These are phyloP conservation scores for Clarireedia homoeocarpa DNA, from an alignment of 2,329 filamentous ascomycete species.

Conservation along the genomic window DNA sequence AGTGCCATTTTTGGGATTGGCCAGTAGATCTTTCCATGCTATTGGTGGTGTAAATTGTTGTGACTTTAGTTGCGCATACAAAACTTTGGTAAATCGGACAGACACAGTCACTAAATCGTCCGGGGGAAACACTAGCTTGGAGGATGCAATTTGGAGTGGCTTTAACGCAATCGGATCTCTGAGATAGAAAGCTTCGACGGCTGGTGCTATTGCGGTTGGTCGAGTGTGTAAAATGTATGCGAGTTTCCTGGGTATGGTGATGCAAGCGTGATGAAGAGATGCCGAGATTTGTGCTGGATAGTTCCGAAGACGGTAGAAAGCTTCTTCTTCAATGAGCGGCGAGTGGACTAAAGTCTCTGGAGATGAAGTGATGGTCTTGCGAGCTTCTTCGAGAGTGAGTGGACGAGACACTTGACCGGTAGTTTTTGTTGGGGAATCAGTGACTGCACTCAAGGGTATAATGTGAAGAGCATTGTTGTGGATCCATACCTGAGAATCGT, in stretches of 20 bases:
- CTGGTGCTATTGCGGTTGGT: constrained; percentile 71
- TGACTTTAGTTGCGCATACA: constrained; percentile 84
- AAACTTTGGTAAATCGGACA: constrained; percentile 75
- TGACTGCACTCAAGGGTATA: constrained; percentile 47
- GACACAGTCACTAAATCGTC: constrained; percentile 73
- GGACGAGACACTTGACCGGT: constrained; percentile 31
- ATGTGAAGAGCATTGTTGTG: constrained; percentile 68
- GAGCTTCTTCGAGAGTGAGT: constrained; percentile 58
- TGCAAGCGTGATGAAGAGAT: constrained; percentile 67
- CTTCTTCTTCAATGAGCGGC: constrained; percentile 71
- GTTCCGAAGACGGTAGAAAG: constrained; percentile 79
- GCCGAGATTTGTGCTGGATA: constrained; percentile 70
- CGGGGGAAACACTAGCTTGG: constrained; percentile 59
- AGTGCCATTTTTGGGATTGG: constrained; percentile 24
- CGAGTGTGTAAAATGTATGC: constrained; percentile 71
- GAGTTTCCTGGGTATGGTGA: constrained; percentile 72
- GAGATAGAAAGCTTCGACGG: constrained; percentile 86
- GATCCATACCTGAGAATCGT: constrained; percentile 62
- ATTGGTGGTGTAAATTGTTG: constrained; percentile 69
- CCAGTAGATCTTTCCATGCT: constrained; percentile 38
- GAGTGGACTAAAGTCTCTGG: constrained; percentile 60
- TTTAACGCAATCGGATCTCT: constrained; percentile 73
- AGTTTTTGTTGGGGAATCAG: constrained; percentile 30
- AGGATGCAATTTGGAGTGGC: constrained; percentile 50
- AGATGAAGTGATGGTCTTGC: constrained; percentile 48